Conservation (phyloP, 1,284 basidiomycete genomes). For the Tremellales sp. region DNA sequence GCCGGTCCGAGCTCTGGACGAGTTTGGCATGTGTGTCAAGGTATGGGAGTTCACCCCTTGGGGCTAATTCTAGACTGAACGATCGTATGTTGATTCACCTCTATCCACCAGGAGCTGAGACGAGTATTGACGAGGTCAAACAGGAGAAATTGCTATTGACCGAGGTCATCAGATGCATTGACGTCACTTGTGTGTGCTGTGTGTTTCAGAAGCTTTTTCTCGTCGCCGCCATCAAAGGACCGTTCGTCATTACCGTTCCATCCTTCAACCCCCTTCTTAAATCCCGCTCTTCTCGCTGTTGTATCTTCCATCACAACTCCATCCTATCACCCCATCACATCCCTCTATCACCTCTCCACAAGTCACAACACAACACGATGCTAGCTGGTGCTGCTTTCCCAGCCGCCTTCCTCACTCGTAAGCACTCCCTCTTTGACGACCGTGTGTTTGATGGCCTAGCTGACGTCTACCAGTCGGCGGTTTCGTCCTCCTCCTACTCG, state of each 20-base stretch:
- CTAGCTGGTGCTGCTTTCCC: slow-evolving; percentile 39
- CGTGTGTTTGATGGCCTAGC: not conserved
- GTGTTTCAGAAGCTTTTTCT: not conserved
- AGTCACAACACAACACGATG: slow-evolving; percentile 22
- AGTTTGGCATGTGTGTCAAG: slow-evolving; percentile 28
- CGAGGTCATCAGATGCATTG: too few species aligned
- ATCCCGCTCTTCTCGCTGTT: not conserved
- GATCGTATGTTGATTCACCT: too few species aligned
- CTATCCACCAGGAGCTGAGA: too few species aligned
- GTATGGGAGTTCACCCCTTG: slow-evolving; percentile 26
- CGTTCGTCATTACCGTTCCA: not conserved
- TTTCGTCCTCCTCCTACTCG: slow-evolving; percentile 67
- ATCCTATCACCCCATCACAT: not conserved
- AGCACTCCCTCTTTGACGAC: slow-evolving; percentile 7
- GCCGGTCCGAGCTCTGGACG: slow-evolving; percentile 3
- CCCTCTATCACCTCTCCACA: not conserved
- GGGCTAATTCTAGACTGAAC: too few species aligned
- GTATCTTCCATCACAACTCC: not conserved
- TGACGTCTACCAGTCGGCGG: slow-evolving; percentile 47
- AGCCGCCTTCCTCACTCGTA: slow-evolving; percentile 37
- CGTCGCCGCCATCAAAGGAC: too few species aligned
- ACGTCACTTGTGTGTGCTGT: not conserved
- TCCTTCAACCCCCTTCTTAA: not conserved
- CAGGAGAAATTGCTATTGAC: too few species aligned
- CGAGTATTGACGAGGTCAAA: too few species aligned